These are phyloP conservation scores for Rubia occidens DNA, from an alignment of 305 asterid genomes.

Conservation along the genomic window DNA sequence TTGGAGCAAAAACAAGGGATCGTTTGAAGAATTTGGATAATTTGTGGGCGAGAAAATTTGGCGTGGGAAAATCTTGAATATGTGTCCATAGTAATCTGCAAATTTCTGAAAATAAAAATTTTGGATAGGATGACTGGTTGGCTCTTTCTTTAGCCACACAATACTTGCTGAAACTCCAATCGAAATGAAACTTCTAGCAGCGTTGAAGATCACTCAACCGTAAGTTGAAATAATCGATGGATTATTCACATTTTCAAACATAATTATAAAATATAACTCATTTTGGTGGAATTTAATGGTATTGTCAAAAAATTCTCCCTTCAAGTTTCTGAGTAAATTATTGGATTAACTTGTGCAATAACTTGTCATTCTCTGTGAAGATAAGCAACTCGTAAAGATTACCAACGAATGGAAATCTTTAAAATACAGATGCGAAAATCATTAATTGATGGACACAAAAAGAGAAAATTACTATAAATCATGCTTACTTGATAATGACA, in stretches of 20 bases:
- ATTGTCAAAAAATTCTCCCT: no score
- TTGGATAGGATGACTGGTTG: not conserved
- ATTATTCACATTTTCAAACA: no score
- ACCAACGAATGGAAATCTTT: no score
- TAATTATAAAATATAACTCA: not conserved
- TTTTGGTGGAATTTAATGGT: no score
- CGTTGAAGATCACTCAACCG: not conserved
- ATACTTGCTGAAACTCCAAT: not conserved
- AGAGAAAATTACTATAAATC: no score
- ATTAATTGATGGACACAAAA: no score
- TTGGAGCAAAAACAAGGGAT: not conserved
- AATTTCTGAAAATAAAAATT: not conserved
- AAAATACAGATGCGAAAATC: no score
- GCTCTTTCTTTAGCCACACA: constrained; percentile 16
- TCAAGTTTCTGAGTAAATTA: no score
- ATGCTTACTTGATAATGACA: no score
- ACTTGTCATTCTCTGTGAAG: no score
- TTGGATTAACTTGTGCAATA: no score
- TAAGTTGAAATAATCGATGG: not conserved
- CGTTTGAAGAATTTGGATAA: not conserved
- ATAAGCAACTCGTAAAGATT: no score
- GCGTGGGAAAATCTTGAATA: not conserved
- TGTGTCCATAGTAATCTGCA: not conserved
- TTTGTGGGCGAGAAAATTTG: constrained; percentile 16
- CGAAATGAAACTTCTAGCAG: not conserved